Evolutionary conservation across 2,329 filamentous ascomycete genomes (phyloP).

Genomic region (Scytalidium sp.): DNA sequence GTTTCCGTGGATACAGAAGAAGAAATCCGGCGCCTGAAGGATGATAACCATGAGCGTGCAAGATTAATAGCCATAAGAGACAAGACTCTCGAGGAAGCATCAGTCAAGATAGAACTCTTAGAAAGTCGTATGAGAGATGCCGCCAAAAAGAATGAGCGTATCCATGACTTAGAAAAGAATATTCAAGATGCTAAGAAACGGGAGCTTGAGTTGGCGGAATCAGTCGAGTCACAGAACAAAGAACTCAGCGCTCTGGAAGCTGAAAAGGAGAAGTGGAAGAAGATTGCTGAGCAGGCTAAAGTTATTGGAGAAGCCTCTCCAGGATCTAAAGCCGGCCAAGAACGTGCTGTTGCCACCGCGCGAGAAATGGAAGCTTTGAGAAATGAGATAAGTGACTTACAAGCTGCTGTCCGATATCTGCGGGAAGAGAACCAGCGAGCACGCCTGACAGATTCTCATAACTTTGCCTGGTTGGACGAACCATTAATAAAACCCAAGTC

Average conservation of each 20-base stretch:
- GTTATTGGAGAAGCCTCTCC: slow-evolving; percentile 46
- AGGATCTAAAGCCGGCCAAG: slow-evolving; percentile 55
- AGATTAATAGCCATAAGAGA: slow-evolving; percentile 71
- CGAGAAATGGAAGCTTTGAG: slow-evolving; percentile 72
- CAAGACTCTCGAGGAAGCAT: slow-evolving; percentile 78
- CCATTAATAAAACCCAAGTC: slow-evolving; percentile 47
- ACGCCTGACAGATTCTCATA: slow-evolving; percentile 52
- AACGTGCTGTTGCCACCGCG: slow-evolving; percentile 66
- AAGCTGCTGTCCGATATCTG: slow-evolving; percentile 65
- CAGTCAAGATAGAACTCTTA: slow-evolving; percentile 91
- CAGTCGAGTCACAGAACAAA: slow-evolving; percentile 64
- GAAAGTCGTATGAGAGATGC: slow-evolving; percentile 85
- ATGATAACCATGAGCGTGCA: slow-evolving; percentile 75
- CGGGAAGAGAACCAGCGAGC: slow-evolving; percentile 65
- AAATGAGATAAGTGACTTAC: slow-evolving; percentile 61
- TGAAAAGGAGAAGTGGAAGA: slow-evolving; percentile 69
- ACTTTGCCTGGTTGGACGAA: slow-evolving; percentile 61
- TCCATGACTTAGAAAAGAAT: slow-evolving; percentile 60
- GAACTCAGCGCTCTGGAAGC: slow-evolving; percentile 62
- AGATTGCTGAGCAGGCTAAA: slow-evolving; percentile 61
- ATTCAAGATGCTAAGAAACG: slow-evolving; percentile 51
- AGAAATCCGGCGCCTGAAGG: slow-evolving; percentile 75
- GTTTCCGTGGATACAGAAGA: slow-evolving; percentile 81
- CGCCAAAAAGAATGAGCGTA: slow-evolving; percentile 69
- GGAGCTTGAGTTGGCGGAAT: slow-evolving; percentile 54